Conservation (phyloP, 805 yeast genomes). For the Yamadazyma endophytica region DNA sequence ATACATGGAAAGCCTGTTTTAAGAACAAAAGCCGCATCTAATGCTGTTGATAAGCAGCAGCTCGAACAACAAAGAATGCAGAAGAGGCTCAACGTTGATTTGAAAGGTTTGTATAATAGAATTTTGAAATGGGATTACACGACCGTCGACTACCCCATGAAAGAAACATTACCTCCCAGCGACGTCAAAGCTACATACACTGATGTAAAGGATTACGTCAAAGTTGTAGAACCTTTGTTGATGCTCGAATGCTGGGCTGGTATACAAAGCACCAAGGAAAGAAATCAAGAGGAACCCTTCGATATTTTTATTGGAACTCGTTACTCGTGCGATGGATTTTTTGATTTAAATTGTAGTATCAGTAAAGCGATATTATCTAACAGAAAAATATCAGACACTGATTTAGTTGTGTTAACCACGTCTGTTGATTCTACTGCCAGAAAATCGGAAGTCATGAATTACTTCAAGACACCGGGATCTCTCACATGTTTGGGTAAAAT, state of each 20-base stretch:
- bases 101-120: slow-evolving; percentile 67
- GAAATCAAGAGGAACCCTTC: slow-evolving; percentile 59
- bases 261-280: slow-evolving; percentile 65
- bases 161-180: slow-evolving; percentile 24
- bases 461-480: slow-evolving; percentile 25
- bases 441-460: slow-evolving; percentile 16
- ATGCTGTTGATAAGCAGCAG: slow-evolving; percentile 31
- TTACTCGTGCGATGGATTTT: slow-evolving; percentile 78
- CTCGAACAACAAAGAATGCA: slow-evolving; percentile 76
- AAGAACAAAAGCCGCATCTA: slow-evolving; percentile 15
- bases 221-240: slow-evolving; percentile 72
- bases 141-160: slow-evolving; percentile 56
- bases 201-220: slow-evolving; percentile 61
- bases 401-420: slow-evolving; percentile 51
- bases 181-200: slow-evolving; percentile 46
- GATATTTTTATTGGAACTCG: slow-evolving; percentile 71
- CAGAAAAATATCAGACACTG: slow-evolving; percentile 65
- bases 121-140: slow-evolving; percentile 75
- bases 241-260: slow-evolving; percentile 94
- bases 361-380: slow-evolving; percentile 49
- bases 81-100: slow-evolving; percentile 68
- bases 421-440: slow-evolving; percentile 4
- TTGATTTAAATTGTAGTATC: slow-evolving; percentile 77
- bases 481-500: slow-evolving; percentile 79
- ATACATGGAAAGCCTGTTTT: slow-evolving; percentile 37